Evolutionary conservation across 169 alveolate genomes (phyloP), one percentile per base, ranked within the genome.

Genomic region (Plasmodium inui): DNA sequence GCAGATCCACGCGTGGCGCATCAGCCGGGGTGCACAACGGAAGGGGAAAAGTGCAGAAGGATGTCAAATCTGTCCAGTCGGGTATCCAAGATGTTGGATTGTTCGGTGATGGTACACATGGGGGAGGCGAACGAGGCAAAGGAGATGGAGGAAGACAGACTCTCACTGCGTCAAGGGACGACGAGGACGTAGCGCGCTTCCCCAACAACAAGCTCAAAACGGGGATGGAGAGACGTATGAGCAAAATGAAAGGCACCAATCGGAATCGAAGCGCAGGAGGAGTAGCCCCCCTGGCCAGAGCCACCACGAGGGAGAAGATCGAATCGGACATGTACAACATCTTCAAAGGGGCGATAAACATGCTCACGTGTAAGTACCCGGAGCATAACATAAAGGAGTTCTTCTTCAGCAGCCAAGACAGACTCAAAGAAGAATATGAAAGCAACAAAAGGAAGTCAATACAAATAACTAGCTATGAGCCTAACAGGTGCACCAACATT

Each of bases 401-500:
- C 82, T 91, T 91, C 73, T 91, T 91, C 74, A 91, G 83, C 41
- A 91, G 95, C 34, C 95, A 91, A n/a, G 80, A 91, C 32, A 70
- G 34, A 91, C 61, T 91, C 71, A 91, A 91, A 70, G 81, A 74
- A 30, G 95, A 91, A 46, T 91, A 91, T 50, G 95, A 91, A 32
- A 30, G 37, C 41, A 91, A 91, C 55, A 80, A 78, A 30, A 61
- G 84, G 3, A 70, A 10, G 14, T 80, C 95, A 1, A 91, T 91
- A 46, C 28, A 91, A 82, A 41, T 81, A 70, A 81, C 95, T 34
- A 81, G 95, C 44, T 81, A 71, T 61, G 71, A 91, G 14, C 28
- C 82, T 39, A 91, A 80, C 74, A 46, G 55, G 41, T 81, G 67
- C 44, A 80, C 81, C 30, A 91, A 91, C 46, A 28, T 91, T 8